Percentiles rank a stretch among this genome's conserved stretches.
These are phyloP conservation scores for Mortierella sp. DNA, from an alignment of 371 early-diverging fungal genomes.

Conservation along the genomic window DNA sequence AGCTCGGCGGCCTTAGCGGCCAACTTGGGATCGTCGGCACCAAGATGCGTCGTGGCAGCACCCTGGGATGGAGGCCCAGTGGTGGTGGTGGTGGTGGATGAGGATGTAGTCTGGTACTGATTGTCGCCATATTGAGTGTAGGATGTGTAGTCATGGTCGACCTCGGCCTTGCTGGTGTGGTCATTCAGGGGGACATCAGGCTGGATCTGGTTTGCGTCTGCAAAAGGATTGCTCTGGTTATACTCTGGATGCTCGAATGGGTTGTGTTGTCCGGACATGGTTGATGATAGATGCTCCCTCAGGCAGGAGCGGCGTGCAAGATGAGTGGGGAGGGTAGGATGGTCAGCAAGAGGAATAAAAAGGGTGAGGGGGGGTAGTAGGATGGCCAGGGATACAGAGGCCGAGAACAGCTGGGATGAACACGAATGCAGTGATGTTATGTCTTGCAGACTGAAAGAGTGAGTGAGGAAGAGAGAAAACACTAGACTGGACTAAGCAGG, in stretches of 20 bases:
- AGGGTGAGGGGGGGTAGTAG: background rate
- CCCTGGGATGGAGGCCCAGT: too few relatives aligned
- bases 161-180: slow-evolving; percentile 39
- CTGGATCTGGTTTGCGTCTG: slow-evolving; percentile 50
- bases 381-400: slow-evolving; percentile 2
- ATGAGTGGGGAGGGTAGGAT: too few relatives aligned
- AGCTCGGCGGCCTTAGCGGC: slow-evolving; percentile 48
- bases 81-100: slow-evolving; percentile 5
- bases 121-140: slow-evolving; percentile 50
- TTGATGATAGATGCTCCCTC: background rate
- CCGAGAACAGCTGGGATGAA: background rate
- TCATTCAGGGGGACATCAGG: slow-evolving; percentile 49
- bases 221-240: slow-evolving; percentile 44
- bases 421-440: background rate
- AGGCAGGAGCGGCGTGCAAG: too few relatives aligned
- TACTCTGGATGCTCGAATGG: slow-evolving; percentile 51
- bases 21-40: slow-evolving; percentile 27
- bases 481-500: slow-evolving; percentile 2
- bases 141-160: slow-evolving; percentile 52
- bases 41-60: background rate
- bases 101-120: slow-evolving; percentile 28
- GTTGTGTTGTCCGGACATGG: slow-evolving; percentile 28
- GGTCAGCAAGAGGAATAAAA: too few relatives aligned
- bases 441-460: background rate
- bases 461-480: background rate